Conservation (phyloP, 306 rosid genomes). For the Mimosa bimucronata region DNA sequence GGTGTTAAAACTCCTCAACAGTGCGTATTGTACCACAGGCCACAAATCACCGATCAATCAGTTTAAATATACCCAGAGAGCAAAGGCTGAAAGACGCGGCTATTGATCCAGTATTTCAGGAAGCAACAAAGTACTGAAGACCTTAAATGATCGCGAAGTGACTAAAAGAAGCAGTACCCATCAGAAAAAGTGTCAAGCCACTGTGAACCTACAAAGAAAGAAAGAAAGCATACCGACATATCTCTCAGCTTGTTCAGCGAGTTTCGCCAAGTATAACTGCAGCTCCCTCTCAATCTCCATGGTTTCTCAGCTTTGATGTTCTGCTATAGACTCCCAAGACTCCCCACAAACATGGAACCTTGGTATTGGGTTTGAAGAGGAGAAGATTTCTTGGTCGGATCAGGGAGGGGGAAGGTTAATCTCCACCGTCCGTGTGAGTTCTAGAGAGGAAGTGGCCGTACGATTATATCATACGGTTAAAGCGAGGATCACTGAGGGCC, state of each 20-base stretch:
- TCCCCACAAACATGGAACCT: background rate
- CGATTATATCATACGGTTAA: background rate
- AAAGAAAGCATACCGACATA: background rate
- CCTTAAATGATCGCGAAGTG: background rate
- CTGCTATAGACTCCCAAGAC: background rate
- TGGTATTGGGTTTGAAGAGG: background rate
- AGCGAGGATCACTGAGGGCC: background rate
- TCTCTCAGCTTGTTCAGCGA: slow-evolving; percentile 24
- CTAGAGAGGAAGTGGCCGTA: background rate
- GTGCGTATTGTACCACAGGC: background rate
- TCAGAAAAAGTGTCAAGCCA: background rate
- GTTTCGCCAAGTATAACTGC: background rate
- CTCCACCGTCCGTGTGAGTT: background rate
- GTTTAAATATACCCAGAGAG: background rate
- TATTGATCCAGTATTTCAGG: background rate
- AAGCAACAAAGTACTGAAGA: background rate
- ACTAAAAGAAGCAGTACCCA: background rate
- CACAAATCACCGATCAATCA: background rate
- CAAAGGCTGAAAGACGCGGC: background rate
- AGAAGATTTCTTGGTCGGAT: background rate
- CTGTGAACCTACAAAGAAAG: background rate
- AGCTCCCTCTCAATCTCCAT: slow-evolving; percentile 3
- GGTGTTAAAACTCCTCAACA: background rate
- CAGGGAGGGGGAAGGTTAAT: background rate
- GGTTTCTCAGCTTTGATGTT: background rate